Conservation (phyloP, 331 rosid species). For the Malus hybrid region DNA sequence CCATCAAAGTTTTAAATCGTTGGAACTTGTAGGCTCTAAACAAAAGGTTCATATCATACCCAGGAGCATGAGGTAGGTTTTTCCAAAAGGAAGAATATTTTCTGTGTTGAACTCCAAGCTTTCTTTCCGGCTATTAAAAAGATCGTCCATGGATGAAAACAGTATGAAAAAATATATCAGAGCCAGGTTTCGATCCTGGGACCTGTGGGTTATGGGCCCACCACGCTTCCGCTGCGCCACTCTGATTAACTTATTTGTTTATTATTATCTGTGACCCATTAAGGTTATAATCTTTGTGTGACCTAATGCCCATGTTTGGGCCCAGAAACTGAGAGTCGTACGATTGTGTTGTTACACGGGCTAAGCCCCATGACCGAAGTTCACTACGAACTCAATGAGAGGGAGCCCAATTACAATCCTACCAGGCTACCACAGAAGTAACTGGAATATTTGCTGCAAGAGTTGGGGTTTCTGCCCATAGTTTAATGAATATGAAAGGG, state of each 20-base stretch:
- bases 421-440: background rate
- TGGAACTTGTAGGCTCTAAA: too few relatives aligned
- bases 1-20: too few relatives aligned
- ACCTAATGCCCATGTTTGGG: background rate
- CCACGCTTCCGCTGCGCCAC: slow-evolving; percentile 86
- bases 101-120: too few relatives aligned
- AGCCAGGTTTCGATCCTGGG: slow-evolving; percentile 34
- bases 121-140: too few relatives aligned
- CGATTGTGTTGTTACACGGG: background rate
- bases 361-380: too few relatives aligned
- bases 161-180: background rate
- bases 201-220: slow-evolving; percentile 53
- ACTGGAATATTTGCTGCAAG: background rate
- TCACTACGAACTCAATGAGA: too few relatives aligned
- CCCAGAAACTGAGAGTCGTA: background rate
- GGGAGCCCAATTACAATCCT: background rate
- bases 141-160: too few relatives aligned
- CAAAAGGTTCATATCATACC: too few relatives aligned
- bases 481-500: too few relatives aligned
- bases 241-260: slow-evolving; percentile 26
- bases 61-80: too few relatives aligned
- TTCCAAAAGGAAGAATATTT: too few relatives aligned
- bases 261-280: background rate
- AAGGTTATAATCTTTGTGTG: background rate
- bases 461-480: background rate